Base-by-base conservation (phyloP, 805 yeast species). In the Naumovozyma baii region DNA sequence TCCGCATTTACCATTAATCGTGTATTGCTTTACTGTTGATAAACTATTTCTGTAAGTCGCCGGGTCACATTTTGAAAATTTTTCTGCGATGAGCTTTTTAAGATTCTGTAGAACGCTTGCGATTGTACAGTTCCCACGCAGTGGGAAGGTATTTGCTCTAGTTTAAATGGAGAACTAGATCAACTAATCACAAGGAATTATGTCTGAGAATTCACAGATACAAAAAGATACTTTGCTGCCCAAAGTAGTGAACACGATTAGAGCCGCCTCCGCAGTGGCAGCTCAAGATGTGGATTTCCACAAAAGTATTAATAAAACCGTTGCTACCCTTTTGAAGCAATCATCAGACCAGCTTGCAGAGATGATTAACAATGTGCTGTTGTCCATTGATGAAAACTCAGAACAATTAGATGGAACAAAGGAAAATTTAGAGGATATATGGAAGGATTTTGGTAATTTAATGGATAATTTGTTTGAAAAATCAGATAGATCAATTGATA, bases 261-360 rank as follows among this genome's bases (percentile, higher is more conserved):
- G 94, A 43, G 72, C 81, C 2, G 70, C 94, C 0, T 67, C 80
- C 3, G 77, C 83, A 2, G 59, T 88, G 33, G 82, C 83, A 2
- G 75, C 85, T 0, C 83, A 83, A 40, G 97, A 90, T 64, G 70
- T 87, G n/a, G 74, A 72, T 22, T 92, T 88, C 52, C 76, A 78
- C 58, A 66, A 70, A 34, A 76, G 83, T 35, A 54, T 85, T 10
- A 90, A 84, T 50, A 50, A 64, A 3, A 52, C 57, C 1, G 53
- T 78, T 12, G 60, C 68, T 7, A 45, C 52, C 0, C 54, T 67
- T 12, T 55, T 78, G 36, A 66, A 67, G 8, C 47, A 48, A 1
- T 53, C 73, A 0, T 67, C 78, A 3, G 55, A 59, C 13, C 58
- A 65, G 16, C 40, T 82, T 4, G 53, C 76, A 18, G 59, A 55